Percentiles rank a stretch among this genome's conserved stretches.
Evolutionary conservation across 345 rosid genomes (phyloP).

Genomic region (Acer yangbiense): DNA sequence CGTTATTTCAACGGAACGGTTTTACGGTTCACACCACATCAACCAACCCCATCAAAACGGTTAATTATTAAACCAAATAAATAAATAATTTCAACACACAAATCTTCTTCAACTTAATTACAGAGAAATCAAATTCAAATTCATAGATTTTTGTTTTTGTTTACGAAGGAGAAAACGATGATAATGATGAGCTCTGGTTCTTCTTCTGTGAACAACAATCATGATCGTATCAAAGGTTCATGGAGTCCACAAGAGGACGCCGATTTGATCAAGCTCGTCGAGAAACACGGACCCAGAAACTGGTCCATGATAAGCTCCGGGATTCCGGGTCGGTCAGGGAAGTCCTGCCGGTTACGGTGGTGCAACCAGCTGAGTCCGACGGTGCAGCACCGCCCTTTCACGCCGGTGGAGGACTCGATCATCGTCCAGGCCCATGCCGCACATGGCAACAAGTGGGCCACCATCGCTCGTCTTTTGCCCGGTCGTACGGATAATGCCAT

Average conservation of each 20-base stretch:
- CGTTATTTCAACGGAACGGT: conserved; percentile 43
- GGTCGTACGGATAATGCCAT: conserved; percentile 74
- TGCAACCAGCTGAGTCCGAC: conserved; percentile 71
- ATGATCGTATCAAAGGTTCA: conserved; percentile 52
- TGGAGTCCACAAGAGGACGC: conserved; percentile 72
- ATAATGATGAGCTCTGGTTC: conserved; percentile 15
- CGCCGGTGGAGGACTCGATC: conserved; percentile 54
- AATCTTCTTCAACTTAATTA: no score
- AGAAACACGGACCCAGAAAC: conserved; percentile 64
- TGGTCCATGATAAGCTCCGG: conserved; percentile 67
- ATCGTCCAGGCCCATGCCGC: conserved; percentile 51
- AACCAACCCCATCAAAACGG: conserved; percentile 42
- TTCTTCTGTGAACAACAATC: conserved; percentile 8
- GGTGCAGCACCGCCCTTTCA: conserved; percentile 67
- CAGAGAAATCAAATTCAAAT: no score
- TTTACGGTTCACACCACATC: conserved; percentile 47
- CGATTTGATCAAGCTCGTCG: conserved; percentile 43
- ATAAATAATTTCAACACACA: no score
- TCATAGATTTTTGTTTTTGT: neutral
- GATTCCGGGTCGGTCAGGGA: conserved; percentile 66
- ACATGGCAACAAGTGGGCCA: conserved; percentile 74
- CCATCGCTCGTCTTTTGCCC: conserved; percentile 60
- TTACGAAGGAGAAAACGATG: neutral
- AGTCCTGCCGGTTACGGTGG: conserved; percentile 72
- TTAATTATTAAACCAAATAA: conserved; percentile 1